Percentiles rank a stretch among this genome's conserved stretches.
Evolutionary conservation across 257 asterid genomes (phyloP).

Genomic region (Coffea canephora): DNA sequence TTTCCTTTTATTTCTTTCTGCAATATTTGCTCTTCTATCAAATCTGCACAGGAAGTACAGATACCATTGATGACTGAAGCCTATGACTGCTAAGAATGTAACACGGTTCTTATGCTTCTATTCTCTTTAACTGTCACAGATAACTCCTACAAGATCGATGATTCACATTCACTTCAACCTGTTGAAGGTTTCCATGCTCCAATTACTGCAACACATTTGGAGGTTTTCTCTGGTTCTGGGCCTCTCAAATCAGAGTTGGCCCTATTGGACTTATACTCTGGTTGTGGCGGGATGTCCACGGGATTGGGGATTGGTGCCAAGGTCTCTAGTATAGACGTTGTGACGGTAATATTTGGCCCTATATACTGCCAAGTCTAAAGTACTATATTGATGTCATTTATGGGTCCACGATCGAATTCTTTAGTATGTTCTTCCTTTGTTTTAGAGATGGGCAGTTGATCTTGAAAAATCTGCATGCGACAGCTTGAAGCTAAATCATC

Average conservation of each 20-base stretch:
- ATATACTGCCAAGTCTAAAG: neutral
- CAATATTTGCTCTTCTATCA: neutral
- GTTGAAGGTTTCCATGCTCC: slow-evolving; percentile 30
- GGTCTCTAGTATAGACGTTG: slow-evolving; percentile 58
- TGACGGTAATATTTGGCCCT: slow-evolving; percentile 44
- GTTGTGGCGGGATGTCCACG: slow-evolving; percentile 98
- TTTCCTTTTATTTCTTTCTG: neutral
- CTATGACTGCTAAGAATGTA: neutral
- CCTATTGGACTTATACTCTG: slow-evolving; percentile 72
- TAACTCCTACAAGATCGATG: slow-evolving; percentile 25
- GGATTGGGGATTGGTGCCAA: slow-evolving; percentile 87
- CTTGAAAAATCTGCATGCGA: slow-evolving; percentile 66
- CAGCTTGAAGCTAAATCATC: slow-evolving; percentile 83
- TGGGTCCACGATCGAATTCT: neutral
- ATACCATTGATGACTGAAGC: neutral
- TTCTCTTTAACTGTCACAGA: slow-evolving; percentile 29
- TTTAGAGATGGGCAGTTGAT: slow-evolving; percentile 95
- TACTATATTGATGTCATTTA: slow-evolving; percentile 1
- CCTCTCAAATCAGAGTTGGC: slow-evolving; percentile 50
- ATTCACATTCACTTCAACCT: slow-evolving; percentile 29
- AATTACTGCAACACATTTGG: slow-evolving; percentile 36
- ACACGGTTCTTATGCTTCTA: neutral
- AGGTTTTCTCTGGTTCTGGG: slow-evolving; percentile 34
- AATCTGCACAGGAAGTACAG: neutral
- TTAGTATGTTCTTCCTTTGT: slow-evolving; percentile 6